Conservation (phyloP, 83 land plant genomes). For the Diphasiastrum complanatum region DNA sequence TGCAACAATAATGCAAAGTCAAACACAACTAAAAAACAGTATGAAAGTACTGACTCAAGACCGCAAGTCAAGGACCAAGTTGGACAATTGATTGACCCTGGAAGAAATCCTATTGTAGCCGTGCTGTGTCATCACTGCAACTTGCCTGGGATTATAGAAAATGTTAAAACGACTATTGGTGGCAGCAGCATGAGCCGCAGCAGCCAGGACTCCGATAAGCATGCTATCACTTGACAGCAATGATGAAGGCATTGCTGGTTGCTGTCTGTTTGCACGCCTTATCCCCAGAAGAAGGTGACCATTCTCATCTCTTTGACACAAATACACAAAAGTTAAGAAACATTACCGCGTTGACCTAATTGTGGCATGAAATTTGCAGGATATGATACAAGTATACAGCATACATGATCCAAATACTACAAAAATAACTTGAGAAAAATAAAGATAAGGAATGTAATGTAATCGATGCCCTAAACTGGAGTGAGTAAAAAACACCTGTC, state of each 20-base stretch:
- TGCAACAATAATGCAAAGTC: background rate
- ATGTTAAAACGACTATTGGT: conserved; percentile 93
- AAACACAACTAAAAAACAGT: background rate
- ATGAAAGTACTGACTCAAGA: background rate
- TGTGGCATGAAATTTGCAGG: background rate
- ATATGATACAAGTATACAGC: conserved; percentile 1
- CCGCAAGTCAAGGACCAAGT: background rate
- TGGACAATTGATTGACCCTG: background rate
- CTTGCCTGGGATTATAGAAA: conserved; percentile 93
- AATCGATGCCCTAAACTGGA: background rate
- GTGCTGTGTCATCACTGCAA: background rate
- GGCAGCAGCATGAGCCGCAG: conserved; percentile 99
- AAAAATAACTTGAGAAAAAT: background rate
- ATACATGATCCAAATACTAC: background rate
- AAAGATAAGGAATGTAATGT: background rate
- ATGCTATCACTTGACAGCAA: conserved; percentile 97
- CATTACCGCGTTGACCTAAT: too few species aligned
- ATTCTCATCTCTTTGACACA: conserved; percentile 68
- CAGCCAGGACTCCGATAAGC: conserved; percentile 99
- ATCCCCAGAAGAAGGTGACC: conserved; percentile 84
- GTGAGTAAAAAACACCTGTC: background rate
- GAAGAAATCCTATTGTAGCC: background rate
- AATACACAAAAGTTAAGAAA: background rate
- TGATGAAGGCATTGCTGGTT: conserved; percentile 83
- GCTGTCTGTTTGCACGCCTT: conserved; percentile 91